phyloP scores from a whole-genome alignment of 129 eudicot genomes.

The Artemisia argyi region DNA sequence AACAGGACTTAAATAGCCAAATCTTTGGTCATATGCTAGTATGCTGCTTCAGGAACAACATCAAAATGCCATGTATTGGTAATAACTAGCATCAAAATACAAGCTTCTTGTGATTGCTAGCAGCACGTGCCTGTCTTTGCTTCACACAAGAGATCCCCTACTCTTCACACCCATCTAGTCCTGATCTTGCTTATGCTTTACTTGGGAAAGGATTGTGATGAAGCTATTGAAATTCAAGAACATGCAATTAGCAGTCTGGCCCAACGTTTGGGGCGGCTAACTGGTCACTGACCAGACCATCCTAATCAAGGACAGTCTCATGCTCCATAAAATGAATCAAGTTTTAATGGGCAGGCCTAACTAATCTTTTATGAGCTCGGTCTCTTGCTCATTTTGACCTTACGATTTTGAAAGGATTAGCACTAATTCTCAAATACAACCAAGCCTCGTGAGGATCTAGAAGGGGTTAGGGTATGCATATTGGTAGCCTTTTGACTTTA shows the following conservation, averaged over 20 bases:
- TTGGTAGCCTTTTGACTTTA: neutral
- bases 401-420: neutral
- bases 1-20: neutral
- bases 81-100: neutral
- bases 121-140: too few relatives aligned
- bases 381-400: neutral
- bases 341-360: neutral
- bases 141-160: too few relatives aligned
- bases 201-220: neutral
- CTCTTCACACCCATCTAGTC: too few relatives aligned
- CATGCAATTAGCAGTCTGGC: neutral
- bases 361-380: neutral
- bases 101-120: neutral
- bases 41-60: neutral
- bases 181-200: too few relatives aligned
- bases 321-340: neutral
- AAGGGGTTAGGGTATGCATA: neutral
- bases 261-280: neutral
- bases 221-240: neutral
- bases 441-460: neutral
- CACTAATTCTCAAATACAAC: neutral
- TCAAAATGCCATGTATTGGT: neutral
- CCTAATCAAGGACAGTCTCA: neutral
- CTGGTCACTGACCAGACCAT: neutral
- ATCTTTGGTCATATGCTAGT: neutral